These are phyloP conservation scores for Rhododendron ferrugineum DNA, from an alignment of 148 eudicot species.

Conservation along the genomic window DNA sequence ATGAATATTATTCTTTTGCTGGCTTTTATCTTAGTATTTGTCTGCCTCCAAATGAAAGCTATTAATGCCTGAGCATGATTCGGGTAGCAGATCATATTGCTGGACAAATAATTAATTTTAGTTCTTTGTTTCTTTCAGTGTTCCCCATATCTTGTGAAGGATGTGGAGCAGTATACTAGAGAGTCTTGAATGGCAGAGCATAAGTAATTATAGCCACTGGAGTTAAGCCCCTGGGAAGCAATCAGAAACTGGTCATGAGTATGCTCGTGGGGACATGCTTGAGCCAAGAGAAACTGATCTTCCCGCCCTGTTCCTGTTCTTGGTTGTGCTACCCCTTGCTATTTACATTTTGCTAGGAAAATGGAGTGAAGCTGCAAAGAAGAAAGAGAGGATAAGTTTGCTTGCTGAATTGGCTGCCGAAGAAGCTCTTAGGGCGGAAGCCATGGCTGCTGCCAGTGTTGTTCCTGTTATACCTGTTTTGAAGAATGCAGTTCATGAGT, in stretches of 20 bases:
- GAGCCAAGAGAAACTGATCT: constrained; percentile 88
- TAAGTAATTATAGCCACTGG: constrained; percentile 15
- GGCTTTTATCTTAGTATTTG: background rate
- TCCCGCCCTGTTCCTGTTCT: constrained; percentile 68
- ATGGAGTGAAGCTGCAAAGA: constrained; percentile 76
- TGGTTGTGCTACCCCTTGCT: constrained; percentile 78
- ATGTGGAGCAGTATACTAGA: background rate
- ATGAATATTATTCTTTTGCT: background rate
- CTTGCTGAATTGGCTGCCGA: constrained; percentile 52
- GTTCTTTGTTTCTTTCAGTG: background rate
- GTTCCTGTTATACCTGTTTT: constrained; percentile 46
- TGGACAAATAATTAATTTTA: background rate
- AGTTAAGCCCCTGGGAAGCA: constrained; percentile 18
- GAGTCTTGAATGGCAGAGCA: constrained; percentile 1
- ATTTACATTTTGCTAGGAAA: constrained; percentile 75
- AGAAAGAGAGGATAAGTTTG: constrained; percentile 55
- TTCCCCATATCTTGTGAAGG: background rate
- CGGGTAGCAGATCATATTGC: background rate
- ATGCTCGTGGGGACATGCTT: constrained; percentile 82
- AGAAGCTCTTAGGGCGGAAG: constrained; percentile 51
- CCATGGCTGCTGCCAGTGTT: constrained; percentile 51
- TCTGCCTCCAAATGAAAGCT: background rate
- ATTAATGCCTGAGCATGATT: background rate
- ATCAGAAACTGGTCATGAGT: constrained; percentile 68
- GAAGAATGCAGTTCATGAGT: constrained; percentile 45